These are phyloP conservation scores for Rhodotorula diobovata DNA, from an alignment of 768 basidiomycete species.

Conservation along the genomic window DNA sequence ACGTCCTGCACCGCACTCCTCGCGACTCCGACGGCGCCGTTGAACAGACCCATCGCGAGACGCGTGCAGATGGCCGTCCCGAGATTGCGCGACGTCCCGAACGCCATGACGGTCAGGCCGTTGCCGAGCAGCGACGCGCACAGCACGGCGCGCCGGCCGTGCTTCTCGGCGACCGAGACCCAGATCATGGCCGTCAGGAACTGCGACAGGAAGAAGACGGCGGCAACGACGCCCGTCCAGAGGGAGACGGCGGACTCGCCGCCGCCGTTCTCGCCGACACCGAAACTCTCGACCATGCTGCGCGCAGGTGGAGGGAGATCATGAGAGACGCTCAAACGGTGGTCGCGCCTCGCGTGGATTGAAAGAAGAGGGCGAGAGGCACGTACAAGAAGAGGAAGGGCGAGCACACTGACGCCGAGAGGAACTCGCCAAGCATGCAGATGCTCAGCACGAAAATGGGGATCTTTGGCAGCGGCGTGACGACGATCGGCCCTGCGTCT, in stretches of 20 bases:
- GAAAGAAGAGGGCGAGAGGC: not conserved
- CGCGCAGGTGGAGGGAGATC: not conserved
- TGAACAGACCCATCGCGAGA: slow-evolving; percentile 34
- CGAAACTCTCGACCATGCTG: slow-evolving; percentile 45
- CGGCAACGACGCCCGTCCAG: slow-evolving; percentile 79
- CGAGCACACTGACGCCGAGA: slow-evolving; percentile 80
- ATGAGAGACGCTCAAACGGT: too few relatives aligned
- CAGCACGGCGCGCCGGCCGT: slow-evolving; percentile 79
- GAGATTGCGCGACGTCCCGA: slow-evolving; percentile 57
- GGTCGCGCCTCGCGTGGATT: not conserved
- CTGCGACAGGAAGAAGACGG: slow-evolving; percentile 76
- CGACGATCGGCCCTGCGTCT: slow-evolving; percentile 13
- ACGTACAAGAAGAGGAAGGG: slow-evolving; percentile 85
- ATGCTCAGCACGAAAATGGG: slow-evolving; percentile 86
- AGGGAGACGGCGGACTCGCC: slow-evolving; percentile 83
- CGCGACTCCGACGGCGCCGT: slow-evolving; percentile 82
- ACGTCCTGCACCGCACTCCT: slow-evolving; percentile 79
- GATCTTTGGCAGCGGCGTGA: slow-evolving; percentile 73
- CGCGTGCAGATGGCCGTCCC: slow-evolving; percentile 31
- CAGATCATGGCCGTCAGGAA: slow-evolving; percentile 91
- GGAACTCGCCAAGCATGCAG: slow-evolving; percentile 71
- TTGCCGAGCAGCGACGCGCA: slow-evolving; percentile 79
- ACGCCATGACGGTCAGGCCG: slow-evolving; percentile 68
- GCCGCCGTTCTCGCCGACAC: slow-evolving; percentile 56
- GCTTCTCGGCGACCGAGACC: slow-evolving; percentile 91